Percentiles rank a stretch among this genome's conserved stretches.
phyloP scores from a whole-genome alignment of 345 rosid species.

The Eucalyptus camaldulensis region DNA sequence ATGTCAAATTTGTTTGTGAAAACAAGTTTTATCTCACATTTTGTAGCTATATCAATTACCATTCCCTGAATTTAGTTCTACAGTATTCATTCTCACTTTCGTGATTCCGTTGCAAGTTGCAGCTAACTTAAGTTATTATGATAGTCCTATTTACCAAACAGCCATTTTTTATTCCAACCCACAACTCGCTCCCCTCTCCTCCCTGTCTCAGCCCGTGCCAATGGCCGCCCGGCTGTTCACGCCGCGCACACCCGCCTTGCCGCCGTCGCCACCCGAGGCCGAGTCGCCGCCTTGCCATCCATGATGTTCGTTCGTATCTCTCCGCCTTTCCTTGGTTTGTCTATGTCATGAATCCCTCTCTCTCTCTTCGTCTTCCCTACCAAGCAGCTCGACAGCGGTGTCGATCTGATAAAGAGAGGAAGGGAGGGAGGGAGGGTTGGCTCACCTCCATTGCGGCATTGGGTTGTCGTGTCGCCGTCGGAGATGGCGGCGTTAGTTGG shows the following conservation, averaged over 20 bases:
- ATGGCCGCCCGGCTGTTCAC: not conserved
- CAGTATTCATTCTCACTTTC: not conserved
- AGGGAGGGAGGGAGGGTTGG: not conserved
- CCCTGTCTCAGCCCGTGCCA: not conserved
- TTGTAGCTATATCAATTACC: not conserved
- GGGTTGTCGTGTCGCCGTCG: not conserved
- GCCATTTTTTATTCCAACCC: not conserved
- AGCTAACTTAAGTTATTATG: not conserved
- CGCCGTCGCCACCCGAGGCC: not conserved
- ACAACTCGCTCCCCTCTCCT: not conserved
- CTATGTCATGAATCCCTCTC: not conserved
- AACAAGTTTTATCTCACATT: not conserved
- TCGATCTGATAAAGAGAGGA: not conserved
- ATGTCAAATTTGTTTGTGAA: not conserved
- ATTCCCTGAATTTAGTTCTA: not conserved
- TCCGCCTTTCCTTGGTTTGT: not conserved
- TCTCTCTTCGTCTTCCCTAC: not conserved
- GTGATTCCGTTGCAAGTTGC: not conserved
- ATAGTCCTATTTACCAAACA: not conserved
- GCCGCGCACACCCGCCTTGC: not conserved
- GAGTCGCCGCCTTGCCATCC: not conserved
- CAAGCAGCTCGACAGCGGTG: not conserved
- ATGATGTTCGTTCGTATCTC: not conserved
- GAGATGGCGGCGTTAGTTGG: not conserved
- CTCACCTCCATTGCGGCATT: not conserved